phyloP scores from a whole-genome alignment of 2,329 filamentous ascomycete species.

The Sclerotinia spermophila region DNA sequence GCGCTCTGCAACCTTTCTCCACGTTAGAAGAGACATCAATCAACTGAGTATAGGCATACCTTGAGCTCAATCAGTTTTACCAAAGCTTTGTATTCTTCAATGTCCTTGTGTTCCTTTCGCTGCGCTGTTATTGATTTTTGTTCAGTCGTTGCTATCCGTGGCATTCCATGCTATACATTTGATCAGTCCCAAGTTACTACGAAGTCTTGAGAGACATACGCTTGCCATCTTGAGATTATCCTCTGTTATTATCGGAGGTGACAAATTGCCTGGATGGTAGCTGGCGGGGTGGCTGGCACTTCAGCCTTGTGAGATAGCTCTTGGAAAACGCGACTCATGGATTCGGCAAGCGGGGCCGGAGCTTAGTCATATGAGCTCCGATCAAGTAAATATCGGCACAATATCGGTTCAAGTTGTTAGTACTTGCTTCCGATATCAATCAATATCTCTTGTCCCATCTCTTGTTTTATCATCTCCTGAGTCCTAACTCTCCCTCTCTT shows the following conservation, averaged over 20 bases:
- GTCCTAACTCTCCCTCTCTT: constrained; percentile 20
- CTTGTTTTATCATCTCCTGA: constrained; percentile 11
- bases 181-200: constrained; percentile 29
- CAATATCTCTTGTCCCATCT: neutral
- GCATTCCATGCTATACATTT: constrained; percentile 70
- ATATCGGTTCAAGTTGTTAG: neutral
- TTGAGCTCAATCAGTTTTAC: constrained; percentile 65
- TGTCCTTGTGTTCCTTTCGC: constrained; percentile 69
- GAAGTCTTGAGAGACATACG: constrained; percentile 31
- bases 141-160: constrained; percentile 58
- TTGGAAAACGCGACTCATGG: constrained; percentile 21
- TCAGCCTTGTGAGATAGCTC: constrained; percentile 4
- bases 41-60: constrained; percentile 42
- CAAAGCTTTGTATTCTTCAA: constrained; percentile 69
- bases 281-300: neutral
- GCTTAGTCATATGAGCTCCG: constrained; percentile 21
- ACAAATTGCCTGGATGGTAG: neutral
- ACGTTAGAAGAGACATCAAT: constrained; percentile 23
- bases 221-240: constrained; percentile 37
- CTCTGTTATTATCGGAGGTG: neutral
- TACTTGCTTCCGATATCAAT: constrained; percentile 3
- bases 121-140: constrained; percentile 66
- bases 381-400: neutral
- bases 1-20: constrained; percentile 33
- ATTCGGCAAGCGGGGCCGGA: constrained; percentile 20